Conservation (phyloP, 1,284 basidiomycete species). For the Spongiforma sp. region DNA sequence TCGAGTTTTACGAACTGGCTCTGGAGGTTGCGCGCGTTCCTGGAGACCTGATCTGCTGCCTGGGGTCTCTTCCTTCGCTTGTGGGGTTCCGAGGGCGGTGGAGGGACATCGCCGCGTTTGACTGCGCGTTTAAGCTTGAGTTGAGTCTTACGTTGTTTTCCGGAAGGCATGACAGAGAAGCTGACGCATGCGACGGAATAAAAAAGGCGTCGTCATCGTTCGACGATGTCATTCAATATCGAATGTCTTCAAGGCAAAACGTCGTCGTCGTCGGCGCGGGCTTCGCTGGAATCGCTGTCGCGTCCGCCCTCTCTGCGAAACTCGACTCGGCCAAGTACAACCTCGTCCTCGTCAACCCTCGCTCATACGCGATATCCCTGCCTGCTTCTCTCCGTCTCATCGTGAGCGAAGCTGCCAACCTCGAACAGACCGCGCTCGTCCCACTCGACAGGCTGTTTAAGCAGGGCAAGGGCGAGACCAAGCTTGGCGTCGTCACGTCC, state of each 20-base stretch:
- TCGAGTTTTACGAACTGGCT: slow-evolving; percentile 76
- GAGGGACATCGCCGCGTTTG: slow-evolving; percentile 76
- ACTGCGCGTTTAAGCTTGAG: slow-evolving; percentile 79
- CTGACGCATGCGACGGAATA: background rate
- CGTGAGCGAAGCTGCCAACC: slow-evolving; percentile 41
- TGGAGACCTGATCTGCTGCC: slow-evolving; percentile 12
- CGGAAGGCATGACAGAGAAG: slow-evolving; percentile 53
- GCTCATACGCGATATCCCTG: slow-evolving; percentile 44
- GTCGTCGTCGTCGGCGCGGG: slow-evolving; percentile 55
- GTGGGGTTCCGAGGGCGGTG: slow-evolving; percentile 35
- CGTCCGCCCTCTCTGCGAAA: slow-evolving; percentile 41
- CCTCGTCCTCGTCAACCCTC: slow-evolving; percentile 47
- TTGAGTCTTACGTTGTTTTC: slow-evolving; percentile 73
- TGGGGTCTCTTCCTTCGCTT: slow-evolving; percentile 3
- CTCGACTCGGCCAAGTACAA: slow-evolving; percentile 43
- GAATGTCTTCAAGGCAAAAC: slow-evolving; percentile 21
- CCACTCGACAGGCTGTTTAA: slow-evolving; percentile 53
- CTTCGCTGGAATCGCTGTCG: slow-evolving; percentile 39
- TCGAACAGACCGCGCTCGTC: slow-evolving; percentile 46
- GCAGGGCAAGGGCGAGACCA: slow-evolving; percentile 50
- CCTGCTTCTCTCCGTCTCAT: slow-evolving; percentile 45
- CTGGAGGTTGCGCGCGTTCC: slow-evolving; percentile 57
- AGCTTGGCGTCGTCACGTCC: slow-evolving; percentile 48
- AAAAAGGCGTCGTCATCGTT: background rate
- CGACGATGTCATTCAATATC: background rate